Evolutionary conservation across 805 yeast species (phyloP), one percentile per base, ranked within the genome.

Genomic region (Saturnispora serradocipensis): DNA sequence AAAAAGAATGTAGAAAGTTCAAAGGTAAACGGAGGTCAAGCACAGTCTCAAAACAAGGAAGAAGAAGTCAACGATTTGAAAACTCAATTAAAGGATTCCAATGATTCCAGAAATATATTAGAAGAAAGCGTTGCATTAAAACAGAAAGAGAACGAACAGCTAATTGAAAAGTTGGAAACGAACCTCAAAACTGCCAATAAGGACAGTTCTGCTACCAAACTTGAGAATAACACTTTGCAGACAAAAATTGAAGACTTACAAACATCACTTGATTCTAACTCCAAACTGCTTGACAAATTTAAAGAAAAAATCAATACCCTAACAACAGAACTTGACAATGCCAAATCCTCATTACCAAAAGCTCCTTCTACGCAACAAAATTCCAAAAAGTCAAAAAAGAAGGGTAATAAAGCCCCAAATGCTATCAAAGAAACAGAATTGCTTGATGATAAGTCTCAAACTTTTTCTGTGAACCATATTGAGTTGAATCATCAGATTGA

Each of bases 401-500:
- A 49, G 43, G 50, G 52, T 13, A 51, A 52, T 30, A 48, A 51
- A 5, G 44, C 50, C 3, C 45, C 48, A 4, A 58, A 56, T 30
- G 56, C 56, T 3, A 46, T 54, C 16, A 40, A 49, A 10, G 49
- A 48, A 5, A 46, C 42, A n/a, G 54, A 49, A 32, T 46, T 20
- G 10, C 22, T 18, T 4, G 42, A 10, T 38, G 42, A 38, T 10
- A 38, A 16, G 15, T 20, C 15, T 38, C 25, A 38, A 18, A 18
- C n/a, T 18, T 10, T 18, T 4, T 16, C 42, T 8, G 42, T 18
- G 9, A 63, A 59, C 7, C 27, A 54, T 3, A 59, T 64, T 18
- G 67, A 61, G 46, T 54, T 63, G 6, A 55, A 60, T 39, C 66
- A 63, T 49, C 53, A 59, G 24, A 56, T 58, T 20, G 64, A 58